Conservation (phyloP, 495 filamentous ascomycete species). For the Neurospora sp. region DNA sequence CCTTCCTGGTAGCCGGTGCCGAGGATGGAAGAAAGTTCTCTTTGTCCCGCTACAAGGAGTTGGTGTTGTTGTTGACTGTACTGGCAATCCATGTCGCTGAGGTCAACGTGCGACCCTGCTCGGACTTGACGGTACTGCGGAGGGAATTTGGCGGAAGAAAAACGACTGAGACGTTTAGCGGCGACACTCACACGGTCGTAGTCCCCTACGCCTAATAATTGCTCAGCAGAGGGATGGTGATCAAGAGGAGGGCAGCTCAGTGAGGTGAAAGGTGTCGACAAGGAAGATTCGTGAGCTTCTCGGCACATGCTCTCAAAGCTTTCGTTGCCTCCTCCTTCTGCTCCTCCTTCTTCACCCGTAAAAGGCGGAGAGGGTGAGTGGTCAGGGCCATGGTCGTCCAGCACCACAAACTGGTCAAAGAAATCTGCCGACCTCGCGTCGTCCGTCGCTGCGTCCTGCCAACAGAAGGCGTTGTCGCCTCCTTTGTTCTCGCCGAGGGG, state of each 20-base stretch:
- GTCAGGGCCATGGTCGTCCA: slow-evolving; percentile 19
- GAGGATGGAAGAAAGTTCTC: not conserved
- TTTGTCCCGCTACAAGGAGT: not conserved
- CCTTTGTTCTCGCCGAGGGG: slow-evolving; percentile 28
- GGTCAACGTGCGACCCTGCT: not conserved
- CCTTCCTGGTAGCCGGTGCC: slow-evolving; percentile 2
- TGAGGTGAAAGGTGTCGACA: slow-evolving; percentile 11
- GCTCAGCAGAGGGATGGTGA: not conserved
- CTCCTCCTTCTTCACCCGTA: not conserved
- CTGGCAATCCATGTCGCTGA: not conserved
- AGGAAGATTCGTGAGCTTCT: slow-evolving; percentile 3
- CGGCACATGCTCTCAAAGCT: slow-evolving; percentile 10
- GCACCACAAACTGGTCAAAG: slow-evolving; percentile 39
- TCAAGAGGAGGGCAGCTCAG: not conserved
- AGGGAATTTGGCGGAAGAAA: not conserved
- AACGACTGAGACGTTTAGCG: not conserved
- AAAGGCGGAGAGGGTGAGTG: slow-evolving; percentile 10
- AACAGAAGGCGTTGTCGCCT: slow-evolving; percentile 19
- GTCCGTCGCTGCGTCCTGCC: slow-evolving; percentile 23
- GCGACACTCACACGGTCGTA: not conserved
- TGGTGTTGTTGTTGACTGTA: not conserved
- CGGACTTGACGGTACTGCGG: not conserved
- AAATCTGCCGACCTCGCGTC: slow-evolving; percentile 28
- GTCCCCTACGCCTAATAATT: not conserved
- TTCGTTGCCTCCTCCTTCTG: slow-evolving; percentile 4